Evolutionary conservation across 352 stramenopile species (phyloP).

Genomic region (Elongisporangium anandrum): DNA sequence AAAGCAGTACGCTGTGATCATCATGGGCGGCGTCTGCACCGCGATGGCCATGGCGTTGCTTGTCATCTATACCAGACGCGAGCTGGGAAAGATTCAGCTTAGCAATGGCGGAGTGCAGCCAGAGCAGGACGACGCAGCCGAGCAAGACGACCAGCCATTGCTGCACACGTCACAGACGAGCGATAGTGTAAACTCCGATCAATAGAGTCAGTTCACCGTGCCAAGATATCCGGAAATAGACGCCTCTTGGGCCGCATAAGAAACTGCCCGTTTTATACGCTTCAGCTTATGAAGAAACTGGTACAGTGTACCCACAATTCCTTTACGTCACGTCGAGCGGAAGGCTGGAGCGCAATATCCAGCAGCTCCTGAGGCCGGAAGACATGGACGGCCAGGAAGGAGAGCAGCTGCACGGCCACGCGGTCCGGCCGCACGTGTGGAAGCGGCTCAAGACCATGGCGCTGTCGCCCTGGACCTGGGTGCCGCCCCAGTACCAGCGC

Average conservation of each 20-base stretch:
- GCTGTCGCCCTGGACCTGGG: slow-evolving; percentile 2
- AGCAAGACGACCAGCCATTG: slow-evolving; percentile 11
- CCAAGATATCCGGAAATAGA: neutral
- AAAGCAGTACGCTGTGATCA: slow-evolving; percentile 37
- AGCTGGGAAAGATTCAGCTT: slow-evolving; percentile 61
- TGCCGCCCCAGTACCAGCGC: slow-evolving; percentile 9
- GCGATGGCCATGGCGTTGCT: slow-evolving; percentile 49
- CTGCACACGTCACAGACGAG: slow-evolving; percentile 7
- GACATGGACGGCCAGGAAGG: neutral
- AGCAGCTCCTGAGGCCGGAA: neutral
- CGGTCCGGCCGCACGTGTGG: neutral
- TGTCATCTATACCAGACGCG: slow-evolving; percentile 59
- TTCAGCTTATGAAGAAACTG: neutral
- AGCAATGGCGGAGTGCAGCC: slow-evolving; percentile 13
- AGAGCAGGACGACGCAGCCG: slow-evolving; percentile 36
- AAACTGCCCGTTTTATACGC: neutral
- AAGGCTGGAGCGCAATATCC: neutral
- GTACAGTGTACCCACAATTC: neutral
- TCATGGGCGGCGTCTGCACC: slow-evolving; percentile 36
- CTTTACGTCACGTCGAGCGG: neutral
- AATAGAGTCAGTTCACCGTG: slow-evolving; percentile 20
- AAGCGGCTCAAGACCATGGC: slow-evolving; percentile 5
- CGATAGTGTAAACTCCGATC: slow-evolving; percentile 16
- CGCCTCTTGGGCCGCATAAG: slow-evolving; percentile 2
- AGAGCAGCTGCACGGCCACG: neutral